These are phyloP conservation scores for Cytospora leucostoma DNA, from an alignment of 2,329 filamentous ascomycete genomes.

Conservation along the genomic window DNA sequence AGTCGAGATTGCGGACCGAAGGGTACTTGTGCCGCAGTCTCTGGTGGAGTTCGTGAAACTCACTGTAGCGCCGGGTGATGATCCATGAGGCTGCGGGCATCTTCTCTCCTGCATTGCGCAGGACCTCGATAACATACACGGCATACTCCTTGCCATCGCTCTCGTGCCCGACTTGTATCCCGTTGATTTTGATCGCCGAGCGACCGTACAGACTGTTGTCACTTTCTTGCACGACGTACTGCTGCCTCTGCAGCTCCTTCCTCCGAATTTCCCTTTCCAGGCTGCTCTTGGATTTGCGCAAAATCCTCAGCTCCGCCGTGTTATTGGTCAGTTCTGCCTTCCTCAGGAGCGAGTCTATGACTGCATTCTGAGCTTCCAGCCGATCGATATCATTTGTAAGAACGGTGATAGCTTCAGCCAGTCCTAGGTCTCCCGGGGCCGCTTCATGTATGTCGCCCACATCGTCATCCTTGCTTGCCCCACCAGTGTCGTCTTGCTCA, in stretches of 20 bases:
- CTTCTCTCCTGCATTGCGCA: constrained; percentile 85
- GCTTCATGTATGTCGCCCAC: constrained; percentile 90
- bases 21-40: constrained; percentile 81
- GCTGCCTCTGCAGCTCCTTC: constrained; percentile 93
- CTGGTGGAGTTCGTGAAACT: constrained; percentile 95
- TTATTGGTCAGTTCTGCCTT: constrained; percentile 99
- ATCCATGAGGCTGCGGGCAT: constrained; percentile 97
- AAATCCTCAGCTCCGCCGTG: constrained; percentile 84
- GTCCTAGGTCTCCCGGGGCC: constrained; percentile 87
- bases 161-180: constrained; percentile 88
- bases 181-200: constrained; percentile 85
- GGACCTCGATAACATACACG: constrained; percentile 89
- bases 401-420: constrained; percentile 88
- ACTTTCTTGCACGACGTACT: constrained; percentile 96
- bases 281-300: constrained; percentile 92
- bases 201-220: constrained; percentile 96
- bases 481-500: constrained; percentile 73
- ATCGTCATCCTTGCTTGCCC: constrained; percentile 56
- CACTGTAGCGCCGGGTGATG: constrained; percentile 89
- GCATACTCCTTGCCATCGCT: constrained; percentile 93
- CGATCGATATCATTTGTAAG: constrained; percentile 92
- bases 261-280: constrained; percentile 87
- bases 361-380: constrained; percentile 80
- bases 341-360: constrained; percentile 85
- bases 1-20: constrained; percentile 85